phyloP scores from a whole-genome alignment of 2,329 filamentous ascomycete species.

The Cytospora schulzeri region DNA sequence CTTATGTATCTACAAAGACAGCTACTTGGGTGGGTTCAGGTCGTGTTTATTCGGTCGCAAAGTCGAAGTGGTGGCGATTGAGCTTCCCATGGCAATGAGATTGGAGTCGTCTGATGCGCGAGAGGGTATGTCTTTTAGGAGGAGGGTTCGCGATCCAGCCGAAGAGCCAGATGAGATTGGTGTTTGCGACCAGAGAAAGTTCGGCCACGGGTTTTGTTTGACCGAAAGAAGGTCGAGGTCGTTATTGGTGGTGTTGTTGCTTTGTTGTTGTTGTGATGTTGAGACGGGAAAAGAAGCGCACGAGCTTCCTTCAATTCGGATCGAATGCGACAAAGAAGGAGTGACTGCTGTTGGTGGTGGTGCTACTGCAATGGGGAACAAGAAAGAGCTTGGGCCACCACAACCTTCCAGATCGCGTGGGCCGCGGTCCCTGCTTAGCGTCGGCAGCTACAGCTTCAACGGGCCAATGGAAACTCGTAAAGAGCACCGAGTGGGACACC shows the following conservation, averaged over 20 bases:
- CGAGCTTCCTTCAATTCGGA: background rate
- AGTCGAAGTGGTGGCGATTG: conserved; percentile 18
- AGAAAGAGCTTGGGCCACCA: conserved; percentile 23
- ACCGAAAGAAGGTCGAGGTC: background rate
- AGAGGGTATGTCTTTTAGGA: background rate
- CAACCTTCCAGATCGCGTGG: background rate
- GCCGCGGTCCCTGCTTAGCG: conserved; percentile 18
- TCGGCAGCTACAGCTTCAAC: conserved; percentile 19
- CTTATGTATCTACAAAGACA: background rate
- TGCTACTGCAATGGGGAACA: background rate
- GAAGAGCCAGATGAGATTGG: background rate
- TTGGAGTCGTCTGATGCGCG: no score
- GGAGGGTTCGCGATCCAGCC: background rate
- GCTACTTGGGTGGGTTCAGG: conserved; percentile 6
- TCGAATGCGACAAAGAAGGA: background rate
- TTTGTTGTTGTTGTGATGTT: background rate
- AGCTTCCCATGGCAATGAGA: conserved; percentile 26
- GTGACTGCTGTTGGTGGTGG: background rate
- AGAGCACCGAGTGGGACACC: background rate
- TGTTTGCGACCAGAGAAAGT: background rate
- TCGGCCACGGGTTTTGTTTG: background rate
- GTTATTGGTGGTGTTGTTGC: background rate
- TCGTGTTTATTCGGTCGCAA: conserved; percentile 19
- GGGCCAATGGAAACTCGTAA: conserved; percentile 1
- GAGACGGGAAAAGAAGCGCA: background rate